Conservation (phyloP, 805 yeast genomes). For the Schizosaccharomyces cryophilus region DNA sequence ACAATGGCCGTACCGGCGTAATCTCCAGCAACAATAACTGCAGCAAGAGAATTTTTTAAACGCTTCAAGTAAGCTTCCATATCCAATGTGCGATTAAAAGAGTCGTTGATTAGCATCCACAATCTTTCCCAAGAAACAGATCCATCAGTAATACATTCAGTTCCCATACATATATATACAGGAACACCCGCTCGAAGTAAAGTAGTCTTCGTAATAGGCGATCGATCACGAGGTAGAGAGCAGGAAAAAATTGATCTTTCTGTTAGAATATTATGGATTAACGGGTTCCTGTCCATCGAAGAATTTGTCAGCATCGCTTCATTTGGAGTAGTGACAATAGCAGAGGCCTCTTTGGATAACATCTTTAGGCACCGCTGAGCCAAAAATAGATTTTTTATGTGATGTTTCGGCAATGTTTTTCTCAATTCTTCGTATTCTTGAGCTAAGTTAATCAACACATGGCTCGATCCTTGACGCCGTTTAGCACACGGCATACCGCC, state of each 20-base stretch:
- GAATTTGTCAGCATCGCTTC: constrained; percentile 29
- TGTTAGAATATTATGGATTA: constrained; percentile 70
- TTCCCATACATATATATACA: constrained; percentile 17
- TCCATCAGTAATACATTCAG: constrained; percentile 7
- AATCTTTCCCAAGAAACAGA: constrained; percentile 33
- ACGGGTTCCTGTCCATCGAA: constrained; percentile 33
- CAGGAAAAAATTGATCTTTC: constrained; percentile 80
- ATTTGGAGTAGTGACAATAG: constrained; percentile 63
- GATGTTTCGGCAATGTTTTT: constrained; percentile 30
- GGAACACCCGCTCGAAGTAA: constrained; percentile 54
- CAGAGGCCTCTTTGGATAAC: constrained; percentile 40
- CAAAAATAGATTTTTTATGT: constrained; percentile 39
- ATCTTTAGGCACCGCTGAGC: constrained; percentile 18
- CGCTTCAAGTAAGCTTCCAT: constrained; percentile 40
- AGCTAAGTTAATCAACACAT: constrained; percentile 59
- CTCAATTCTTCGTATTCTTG: constrained; percentile 54
- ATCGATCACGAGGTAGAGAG: constrained; percentile 45
- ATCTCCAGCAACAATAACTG: constrained; percentile 67
- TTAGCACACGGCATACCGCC: constrained; percentile 75
- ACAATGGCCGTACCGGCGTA: constrained; percentile 88
- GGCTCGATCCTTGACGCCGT: constrained; percentile 53
- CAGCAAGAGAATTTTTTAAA: constrained; percentile 41
- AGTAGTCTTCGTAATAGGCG: constrained; percentile 37
- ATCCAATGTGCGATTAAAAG: constrained; percentile 51
- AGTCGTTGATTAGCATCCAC: constrained; percentile 41